Percentiles rank a stretch among this genome's conserved stretches.
phyloP scores from a whole-genome alignment of 2,329 filamentous ascomycete species.

The Juglanconis juglandina region DNA sequence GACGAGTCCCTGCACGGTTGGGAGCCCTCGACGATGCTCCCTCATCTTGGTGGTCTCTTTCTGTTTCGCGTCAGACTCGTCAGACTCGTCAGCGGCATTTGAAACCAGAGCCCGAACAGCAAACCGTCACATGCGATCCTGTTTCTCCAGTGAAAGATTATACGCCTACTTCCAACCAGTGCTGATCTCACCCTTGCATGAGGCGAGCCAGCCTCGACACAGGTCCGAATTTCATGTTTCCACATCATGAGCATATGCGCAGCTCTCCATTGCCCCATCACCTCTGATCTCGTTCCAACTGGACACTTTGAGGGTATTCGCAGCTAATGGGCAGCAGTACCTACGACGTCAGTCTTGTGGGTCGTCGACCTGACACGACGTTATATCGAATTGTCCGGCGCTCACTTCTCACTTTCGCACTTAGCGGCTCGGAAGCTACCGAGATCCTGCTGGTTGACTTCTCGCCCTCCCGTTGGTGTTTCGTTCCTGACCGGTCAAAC shows the following conservation, averaged over 20 bases:
- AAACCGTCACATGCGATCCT: not conserved
- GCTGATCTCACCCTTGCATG: no score
- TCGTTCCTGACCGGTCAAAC: conserved; percentile 2
- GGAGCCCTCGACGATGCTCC: not conserved
- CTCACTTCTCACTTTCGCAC: conserved; percentile 3
- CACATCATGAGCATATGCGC: no score
- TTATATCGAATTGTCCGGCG: not conserved
- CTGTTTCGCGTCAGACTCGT: not conserved
- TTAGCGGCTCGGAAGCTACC: conserved; percentile 13
- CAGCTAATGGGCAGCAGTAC: no score
- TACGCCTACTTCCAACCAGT: no score
- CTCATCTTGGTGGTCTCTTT: not conserved
- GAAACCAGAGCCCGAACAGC: no score
- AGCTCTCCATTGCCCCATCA: no score
- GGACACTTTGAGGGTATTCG: no score
- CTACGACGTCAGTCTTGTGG: no score
- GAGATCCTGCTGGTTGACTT: conserved; percentile 6
- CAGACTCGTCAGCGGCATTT: not conserved
- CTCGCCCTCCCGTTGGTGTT: conserved; percentile 8
- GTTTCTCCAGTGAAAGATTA: not conserved
- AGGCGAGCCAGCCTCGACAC: no score
- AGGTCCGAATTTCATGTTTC: no score
- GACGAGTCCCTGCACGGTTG: not conserved
- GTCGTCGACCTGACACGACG: not conserved
- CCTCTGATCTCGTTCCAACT: no score